phyloP scores from a whole-genome alignment of 176 grass and related monocot species.

The Sorghum bicolor region Sorghum_bicolor_NCBIv3 NC_012876.2:50284501-50285000 shows the following conservation, averaged over 20 bases:
- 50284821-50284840: not conserved
- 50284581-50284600: too few relatives aligned
- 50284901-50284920: not conserved
- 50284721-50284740: not conserved
- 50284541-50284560: too few relatives aligned
- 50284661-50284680: too few relatives aligned
- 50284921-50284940: not conserved
- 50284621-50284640: too few relatives aligned
- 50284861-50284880: not conserved
- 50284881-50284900: not conserved
- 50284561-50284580: too few relatives aligned
- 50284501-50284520: too few relatives aligned
- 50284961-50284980: not conserved
- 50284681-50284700: not conserved
- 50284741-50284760: not conserved
- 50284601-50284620: too few relatives aligned
- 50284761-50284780: not conserved
- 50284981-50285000: not conserved
- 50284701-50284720: not conserved
- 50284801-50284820: not conserved
- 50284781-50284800: not conserved
- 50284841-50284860: not conserved
- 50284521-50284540: too few relatives aligned
- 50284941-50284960: not conserved
- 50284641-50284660: too few relatives aligned